Conservation (phyloP, 2,329 filamentous ascomycete genomes). For the Colletotrichum destructivum region DNA sequence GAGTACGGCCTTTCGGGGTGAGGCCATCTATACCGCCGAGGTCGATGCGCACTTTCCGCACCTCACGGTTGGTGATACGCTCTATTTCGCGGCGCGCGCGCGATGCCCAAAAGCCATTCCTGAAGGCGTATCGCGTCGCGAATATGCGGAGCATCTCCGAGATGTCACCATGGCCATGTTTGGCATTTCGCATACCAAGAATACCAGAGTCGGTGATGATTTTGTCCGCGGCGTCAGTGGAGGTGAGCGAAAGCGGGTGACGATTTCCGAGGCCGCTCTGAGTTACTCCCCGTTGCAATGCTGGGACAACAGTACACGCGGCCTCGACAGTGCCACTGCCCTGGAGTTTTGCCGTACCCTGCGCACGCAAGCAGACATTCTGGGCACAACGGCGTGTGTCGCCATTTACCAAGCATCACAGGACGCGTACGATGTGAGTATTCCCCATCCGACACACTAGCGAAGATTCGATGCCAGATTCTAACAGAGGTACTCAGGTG, state of each 20-base stretch:
- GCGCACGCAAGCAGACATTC: slow-evolving; percentile 46
- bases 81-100: slow-evolving; percentile 71
- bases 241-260: slow-evolving; percentile 63
- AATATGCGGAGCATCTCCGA: slow-evolving; percentile 63
- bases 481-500: slow-evolving; percentile 47
- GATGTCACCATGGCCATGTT: slow-evolving; percentile 69
- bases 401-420: slow-evolving; percentile 75
- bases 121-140: slow-evolving; percentile 57
- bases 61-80: slow-evolving; percentile 72
- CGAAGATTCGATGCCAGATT: neutral
- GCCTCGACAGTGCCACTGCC: slow-evolving; percentile 46
- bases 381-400: slow-evolving; percentile 45
- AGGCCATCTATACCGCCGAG: too few species aligned
- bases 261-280: slow-evolving; percentile 52
- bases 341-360: slow-evolving; percentile 44
- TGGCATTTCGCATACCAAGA: slow-evolving; percentile 67
- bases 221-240: slow-evolving; percentile 68
- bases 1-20: slow-evolving; percentile 25
- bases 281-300: slow-evolving; percentile 47
- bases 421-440: slow-evolving; percentile 64
- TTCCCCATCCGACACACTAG: neutral
- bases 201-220: slow-evolving; percentile 68
- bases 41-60: slow-evolving; percentile 73
- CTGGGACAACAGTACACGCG: slow-evolving; percentile 37
- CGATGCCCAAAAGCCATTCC: slow-evolving; percentile 63